These are phyloP conservation scores for Termitomyces sp. DNA, from an alignment of 768 basidiomycete genomes.

Conservation along the genomic window DNA sequence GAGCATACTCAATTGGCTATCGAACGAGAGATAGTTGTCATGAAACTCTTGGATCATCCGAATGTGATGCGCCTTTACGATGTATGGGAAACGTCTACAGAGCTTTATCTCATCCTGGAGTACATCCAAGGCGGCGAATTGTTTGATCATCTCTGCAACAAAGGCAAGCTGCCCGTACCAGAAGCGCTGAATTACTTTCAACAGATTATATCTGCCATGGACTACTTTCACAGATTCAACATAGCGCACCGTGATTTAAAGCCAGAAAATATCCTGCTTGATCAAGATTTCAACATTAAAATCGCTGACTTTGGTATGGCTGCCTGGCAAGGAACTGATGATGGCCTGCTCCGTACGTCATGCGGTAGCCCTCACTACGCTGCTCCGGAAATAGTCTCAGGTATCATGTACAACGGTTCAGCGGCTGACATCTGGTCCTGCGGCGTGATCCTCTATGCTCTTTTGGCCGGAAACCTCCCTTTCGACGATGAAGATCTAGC, in stretches of 20 bases:
- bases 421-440: slow-evolving; percentile 97
- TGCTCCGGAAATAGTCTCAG: slow-evolving; percentile 86
- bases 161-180: slow-evolving; percentile 60
- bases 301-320: slow-evolving; percentile 99
- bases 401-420: slow-evolving; percentile 78
- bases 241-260: slow-evolving; percentile 94
- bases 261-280: slow-evolving; percentile 89
- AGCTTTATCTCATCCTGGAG: slow-evolving; percentile 90
- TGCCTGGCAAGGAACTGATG: slow-evolving; percentile 69
- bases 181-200: slow-evolving; percentile 88
- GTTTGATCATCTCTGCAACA: slow-evolving; percentile 84
- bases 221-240: slow-evolving; percentile 93
- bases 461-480: slow-evolving; percentile 84
- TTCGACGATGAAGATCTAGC: slow-evolving; percentile 88
- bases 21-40: slow-evolving; percentile 92
- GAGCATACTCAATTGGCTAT: slow-evolving; percentile 77
- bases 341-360: slow-evolving; percentile 64
- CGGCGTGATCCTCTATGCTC: slow-evolving; percentile 86
- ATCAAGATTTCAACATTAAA: slow-evolving; percentile 82
- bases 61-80: slow-evolving; percentile 94
- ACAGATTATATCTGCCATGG: slow-evolving; percentile 87
- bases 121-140: slow-evolving; percentile 94
- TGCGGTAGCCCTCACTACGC: slow-evolving; percentile 97
- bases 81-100: slow-evolving; percentile 91
- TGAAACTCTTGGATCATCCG: slow-evolving; percentile 96